Base-by-base conservation (phyloP, 179 eudicot genomes). In the Silene noctiflora region DNA sequence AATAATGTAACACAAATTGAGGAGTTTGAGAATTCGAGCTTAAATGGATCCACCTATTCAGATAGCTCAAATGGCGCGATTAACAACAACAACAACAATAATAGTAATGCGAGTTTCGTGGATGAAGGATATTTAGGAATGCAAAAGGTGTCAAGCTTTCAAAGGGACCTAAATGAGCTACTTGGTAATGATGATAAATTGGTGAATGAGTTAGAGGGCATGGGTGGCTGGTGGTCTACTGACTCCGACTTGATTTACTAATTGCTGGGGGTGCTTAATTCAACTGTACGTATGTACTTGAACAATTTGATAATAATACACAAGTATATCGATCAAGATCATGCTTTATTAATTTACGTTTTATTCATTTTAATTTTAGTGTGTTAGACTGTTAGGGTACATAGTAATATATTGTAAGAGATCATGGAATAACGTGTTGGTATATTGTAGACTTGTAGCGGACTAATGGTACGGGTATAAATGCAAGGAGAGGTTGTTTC, bases 91-190 rank as follows among this genome's bases (percentile, higher is more conserved):
- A 72, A 20, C 19, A n/a, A 27, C 39, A 31, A 60, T 12, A 19
- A 60, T 16, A 42, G 8, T 62, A 51, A 31, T 6, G 51, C 25
- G 7, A 24, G 55, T 6, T 29, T 24, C 10, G 67, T 25, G 1
- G 72, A 79, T 39, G 76, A 71, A 44, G 76, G 76, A 19, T 78
- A 79, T 24, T 70, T 21, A 9, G 84, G 79, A 12, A 55, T 77
- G 29, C 77, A 82, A 56, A 74, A 64, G 33, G 79, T 71, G 35
- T 73, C 84, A 9, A 82, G 80, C 62, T 84, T 86, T 66, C 90
- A 87, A 68, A 84, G 86, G 9, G 94, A 88, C 55, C 74, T 90
- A 27, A 88, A 90, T 59, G 83, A 83, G 10, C 76, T 88, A 58
- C 80, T 88, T 70, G 55, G 51, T 29, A 17, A 42, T 60, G 39